A percentile compares a stretch with the other conserved stretches of the same genome.
phyloP scores from a whole-genome alignment of 306 rosid species.

The Vicia sativa region DNA sequence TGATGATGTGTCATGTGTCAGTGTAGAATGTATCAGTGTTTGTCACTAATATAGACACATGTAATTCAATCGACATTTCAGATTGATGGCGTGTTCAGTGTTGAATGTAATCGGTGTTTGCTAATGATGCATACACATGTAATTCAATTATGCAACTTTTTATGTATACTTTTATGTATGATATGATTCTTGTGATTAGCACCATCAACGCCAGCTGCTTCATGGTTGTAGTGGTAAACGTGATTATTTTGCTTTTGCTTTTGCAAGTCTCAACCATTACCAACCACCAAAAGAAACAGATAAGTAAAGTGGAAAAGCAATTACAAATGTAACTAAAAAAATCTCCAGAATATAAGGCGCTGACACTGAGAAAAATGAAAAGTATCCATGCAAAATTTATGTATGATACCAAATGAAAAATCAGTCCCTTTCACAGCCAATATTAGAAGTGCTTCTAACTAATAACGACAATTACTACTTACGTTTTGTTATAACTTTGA shows the following conservation, averaged over 20 bases:
- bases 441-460: no score
- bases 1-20: background rate
- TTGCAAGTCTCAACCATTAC: background rate
- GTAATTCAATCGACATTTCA: background rate
- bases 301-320: background rate
- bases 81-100: no score
- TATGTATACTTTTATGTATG: background rate
- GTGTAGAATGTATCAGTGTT: background rate
- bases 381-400: background rate
- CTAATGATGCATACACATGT: no score
- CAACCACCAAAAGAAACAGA: conserved; percentile 10
- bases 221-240: conserved; percentile 4
- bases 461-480: no score
- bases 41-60: background rate
- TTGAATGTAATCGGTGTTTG: no score
- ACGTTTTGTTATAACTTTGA: no score
- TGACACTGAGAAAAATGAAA: background rate
- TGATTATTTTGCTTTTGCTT: conserved; percentile 6
- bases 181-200: conserved; percentile 20
- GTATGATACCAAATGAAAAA: no score
- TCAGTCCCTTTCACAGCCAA: no score
- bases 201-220: conserved; percentile 25
- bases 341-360: background rate
- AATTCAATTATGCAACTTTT: no score
- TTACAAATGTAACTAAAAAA: background rate